Base-by-base conservation (phyloP, 2,329 filamentous ascomycete species). In the Stachybotrys echinatus region DNA sequence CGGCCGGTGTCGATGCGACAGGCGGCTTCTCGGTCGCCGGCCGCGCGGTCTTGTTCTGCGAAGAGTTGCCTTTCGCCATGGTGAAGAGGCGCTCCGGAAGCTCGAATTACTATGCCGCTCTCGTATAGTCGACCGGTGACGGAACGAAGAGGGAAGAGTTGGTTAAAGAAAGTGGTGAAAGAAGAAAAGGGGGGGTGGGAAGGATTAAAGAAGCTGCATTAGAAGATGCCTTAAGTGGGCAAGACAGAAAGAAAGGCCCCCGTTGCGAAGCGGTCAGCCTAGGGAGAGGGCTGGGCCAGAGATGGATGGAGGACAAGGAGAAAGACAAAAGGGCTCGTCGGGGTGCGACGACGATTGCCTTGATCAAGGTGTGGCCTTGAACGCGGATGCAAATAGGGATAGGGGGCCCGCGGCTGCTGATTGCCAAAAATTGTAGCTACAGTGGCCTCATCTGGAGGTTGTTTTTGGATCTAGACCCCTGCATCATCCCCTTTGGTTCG, bases 341-440 rank as follows among this genome's bases (percentile, higher is more conserved):
- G 45, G 50, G 27, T 50, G 50, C 42, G 51, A 51, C 49, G 42
- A 40, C n/a, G 6, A 40, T 20, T n/a, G n/a, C 18, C n/a, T 20
- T 40, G n/a, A 8, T 20, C 38, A 34, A 34, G 39, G 20, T 46
- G 44, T 19, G 23, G 27, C 27, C 23, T 27, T 23, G 19, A 50
- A 53, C 49, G n/a, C 47, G 49, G 55, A 50, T 55, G 27, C 27
- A 50, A 39, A 52, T 50, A 42, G 50, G 19, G 18, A 46, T 46
- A 46, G 27, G 49, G 52, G 46, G 50, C 38, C 38, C 38, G 38
- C 19, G 52, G 48, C 48, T 52, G 52, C 52, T 54, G 54, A 50
- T 49, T 48, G 48, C 45, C 51, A 57, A 57, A 61, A 66, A 60
- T 63, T 67, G 65, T 67, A 67, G 65, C 65, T 68, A 66, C 65